These are phyloP conservation scores for Teunomyces funiuensis DNA, from an alignment of 805 yeast genomes.

Conservation along the genomic window DNA sequence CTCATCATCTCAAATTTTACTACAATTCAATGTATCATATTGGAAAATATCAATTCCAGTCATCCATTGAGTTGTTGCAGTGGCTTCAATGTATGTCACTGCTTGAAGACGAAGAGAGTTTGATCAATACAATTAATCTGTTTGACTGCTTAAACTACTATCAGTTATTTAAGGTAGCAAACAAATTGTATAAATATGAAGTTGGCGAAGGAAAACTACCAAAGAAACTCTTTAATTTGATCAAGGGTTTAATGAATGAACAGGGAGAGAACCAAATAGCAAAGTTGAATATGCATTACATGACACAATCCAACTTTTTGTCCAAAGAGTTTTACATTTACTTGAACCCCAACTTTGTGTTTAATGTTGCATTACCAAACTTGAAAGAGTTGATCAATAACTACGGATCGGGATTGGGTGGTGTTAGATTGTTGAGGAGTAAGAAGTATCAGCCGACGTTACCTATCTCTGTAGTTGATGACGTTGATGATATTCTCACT, in stretches of 20 bases:
- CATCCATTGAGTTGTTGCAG: constrained; percentile 77
- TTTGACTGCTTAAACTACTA: constrained; percentile 60
- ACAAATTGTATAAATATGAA: constrained; percentile 78
- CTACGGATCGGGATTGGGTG: constrained; percentile 78
- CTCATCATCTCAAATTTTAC: constrained; percentile 54
- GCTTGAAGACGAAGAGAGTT: constrained; percentile 61
- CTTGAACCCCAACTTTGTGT: constrained; percentile 52
- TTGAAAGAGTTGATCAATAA: constrained; percentile 65
- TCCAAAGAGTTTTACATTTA: constrained; percentile 44
- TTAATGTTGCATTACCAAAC: constrained; percentile 70
- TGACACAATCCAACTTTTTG: constrained; percentile 40
- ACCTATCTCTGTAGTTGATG: constrained; percentile 69
- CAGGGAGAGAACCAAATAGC: constrained; percentile 39
- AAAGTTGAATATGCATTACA: constrained; percentile 30
- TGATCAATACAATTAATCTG: constrained; percentile 52
- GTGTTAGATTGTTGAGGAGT: constrained; percentile 53
- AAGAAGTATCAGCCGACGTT: constrained; percentile 66
- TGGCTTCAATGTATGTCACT: constrained; percentile 88
- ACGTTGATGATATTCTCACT: constrained; percentile 58
- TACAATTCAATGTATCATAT: constrained; percentile 65
- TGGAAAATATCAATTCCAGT: constrained; percentile 65
- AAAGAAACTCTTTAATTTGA: constrained; percentile 26
- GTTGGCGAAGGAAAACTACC: constrained; percentile 72
- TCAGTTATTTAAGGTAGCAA: constrained; percentile 66
- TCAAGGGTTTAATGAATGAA: constrained; percentile 33